Conservation (phyloP, 306 rosid genomes). For the Prunus persica region Prunus_persica_NCBIv2 NC_034009.1:22313501-22314000, state of each 20-base stretch:
- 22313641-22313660: constrained; percentile 58
- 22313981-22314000: neutral
- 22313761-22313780: constrained; percentile 79
- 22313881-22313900: constrained; percentile 1
- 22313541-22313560: neutral
- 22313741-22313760: constrained; percentile 93
- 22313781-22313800: constrained; percentile 68
- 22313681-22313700: constrained; percentile 83
- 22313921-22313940: neutral
- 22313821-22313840: constrained; percentile 27
- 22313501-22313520: neutral
- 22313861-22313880: constrained; percentile 5
- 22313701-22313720: constrained; percentile 89
- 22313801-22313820: constrained; percentile 82
- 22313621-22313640: constrained; percentile 16
- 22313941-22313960: neutral
- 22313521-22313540: neutral
- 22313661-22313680: constrained; percentile 97
- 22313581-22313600: neutral
- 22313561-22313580: neutral
- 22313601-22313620: constrained; percentile 8
- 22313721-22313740: constrained; percentile 92
- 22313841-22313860: constrained; percentile 1
- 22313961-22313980: neutral
- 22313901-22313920: neutral